A percentile compares a stretch with the other conserved stretches of the same genome.
Evolutionary conservation across 768 basidiomycete genomes (phyloP).

Genomic region (Sistotremastrum suecicum): DNA sequence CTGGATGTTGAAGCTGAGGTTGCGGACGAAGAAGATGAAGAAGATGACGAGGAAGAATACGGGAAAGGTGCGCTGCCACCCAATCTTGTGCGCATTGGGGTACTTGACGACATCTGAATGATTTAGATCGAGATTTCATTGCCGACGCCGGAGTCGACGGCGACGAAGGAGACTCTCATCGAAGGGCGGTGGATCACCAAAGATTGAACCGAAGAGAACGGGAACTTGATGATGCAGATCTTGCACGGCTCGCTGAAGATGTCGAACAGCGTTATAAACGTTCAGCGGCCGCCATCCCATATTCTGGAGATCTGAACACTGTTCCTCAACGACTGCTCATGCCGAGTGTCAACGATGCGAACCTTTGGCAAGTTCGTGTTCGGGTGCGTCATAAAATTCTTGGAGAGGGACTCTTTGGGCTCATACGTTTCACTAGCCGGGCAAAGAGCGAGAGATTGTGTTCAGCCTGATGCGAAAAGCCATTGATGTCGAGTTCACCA

Average conservation of each 20-base stretch:
- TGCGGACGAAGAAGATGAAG: conserved; percentile 93
- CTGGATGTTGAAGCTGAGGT: conserved; percentile 94
- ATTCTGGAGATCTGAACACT: conserved; percentile 85
- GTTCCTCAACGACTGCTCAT: conserved; percentile 88
- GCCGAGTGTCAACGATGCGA: conserved; percentile 94
- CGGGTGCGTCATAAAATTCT: conserved; percentile 39
- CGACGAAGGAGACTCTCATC: conserved; percentile 42
- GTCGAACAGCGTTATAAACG: conserved; percentile 67
- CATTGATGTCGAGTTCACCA: conserved; percentile 67
- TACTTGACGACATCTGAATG: conserved; percentile 2
- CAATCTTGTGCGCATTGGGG: conserved; percentile 22
- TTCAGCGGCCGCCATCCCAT: conserved; percentile 41
- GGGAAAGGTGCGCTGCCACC: conserved; percentile 20
- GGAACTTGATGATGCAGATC: conserved; percentile 62
- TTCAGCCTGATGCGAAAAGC: conserved; percentile 93
- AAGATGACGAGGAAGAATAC: conserved; percentile 72
- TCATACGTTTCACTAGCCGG: conserved; percentile 36
- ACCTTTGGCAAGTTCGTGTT: conserved; percentile 88
- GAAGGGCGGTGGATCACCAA: conserved; percentile 46
- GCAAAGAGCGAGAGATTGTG: conserved; percentile 85
- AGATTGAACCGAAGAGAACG: conserved; percentile 51
- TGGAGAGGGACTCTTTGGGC: conserved; percentile 1
- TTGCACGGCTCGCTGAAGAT: conserved; percentile 73
- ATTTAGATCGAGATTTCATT: conserved; percentile 50
- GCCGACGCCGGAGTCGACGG: conserved; percentile 45